A percentile compares a stretch with the other conserved stretches of the same genome.
Conservation (phyloP, 2,329 filamentous ascomycete genomes). For the Ophiostoma triangulosporum region DNA sequence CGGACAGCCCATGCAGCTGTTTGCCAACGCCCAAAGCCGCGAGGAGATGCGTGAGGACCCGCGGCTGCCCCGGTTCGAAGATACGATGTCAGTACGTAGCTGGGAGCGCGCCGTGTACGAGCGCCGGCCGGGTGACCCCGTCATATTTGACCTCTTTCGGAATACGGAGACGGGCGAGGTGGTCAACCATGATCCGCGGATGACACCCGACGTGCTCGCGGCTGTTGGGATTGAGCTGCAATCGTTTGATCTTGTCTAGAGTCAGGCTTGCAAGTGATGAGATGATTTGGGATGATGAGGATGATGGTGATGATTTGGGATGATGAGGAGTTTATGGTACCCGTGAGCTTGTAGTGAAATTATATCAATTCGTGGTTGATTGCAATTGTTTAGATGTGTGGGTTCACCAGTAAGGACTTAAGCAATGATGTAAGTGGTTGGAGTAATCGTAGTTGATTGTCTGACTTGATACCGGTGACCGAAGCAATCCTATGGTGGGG, state of each 20-base stretch:
- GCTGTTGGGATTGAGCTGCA: background rate
- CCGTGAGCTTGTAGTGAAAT: too few species aligned
- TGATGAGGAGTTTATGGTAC: too few species aligned
- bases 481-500: too few species aligned
- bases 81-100: background rate
- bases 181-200: constrained; percentile 1
- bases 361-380: too few species aligned
- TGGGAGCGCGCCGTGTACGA: background rate
- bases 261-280: too few species aligned
- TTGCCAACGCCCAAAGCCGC: background rate
- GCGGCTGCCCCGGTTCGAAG: background rate
- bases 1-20: background rate
- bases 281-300: too few species aligned
- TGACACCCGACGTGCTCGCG: background rate
- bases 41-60: background rate
- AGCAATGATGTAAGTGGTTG: too few species aligned
- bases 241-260: background rate
- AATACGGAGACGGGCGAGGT: constrained; percentile 3
- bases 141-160: background rate
- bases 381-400: too few species aligned
- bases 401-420: too few species aligned
- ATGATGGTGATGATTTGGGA: too few species aligned
- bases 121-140: background rate
- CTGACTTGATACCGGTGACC: too few species aligned
- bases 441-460: too few species aligned